Evolutionary conservation across 140 eudicot genomes (phyloP).

Genomic region (Stevia rebaudiana): DNA sequence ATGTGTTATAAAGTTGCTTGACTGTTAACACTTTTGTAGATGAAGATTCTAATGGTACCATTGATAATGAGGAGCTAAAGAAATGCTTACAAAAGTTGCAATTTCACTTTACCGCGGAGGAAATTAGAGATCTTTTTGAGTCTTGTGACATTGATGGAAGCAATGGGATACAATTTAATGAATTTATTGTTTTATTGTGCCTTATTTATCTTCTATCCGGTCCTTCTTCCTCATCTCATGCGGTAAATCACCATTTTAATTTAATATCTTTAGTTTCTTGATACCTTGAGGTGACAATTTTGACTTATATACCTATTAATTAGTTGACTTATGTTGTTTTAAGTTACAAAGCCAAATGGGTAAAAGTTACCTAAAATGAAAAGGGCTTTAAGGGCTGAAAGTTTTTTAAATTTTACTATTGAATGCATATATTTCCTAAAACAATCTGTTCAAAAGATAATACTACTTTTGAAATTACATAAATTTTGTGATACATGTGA

Average conservation of each 20-base stretch:
- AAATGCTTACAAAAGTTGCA: constrained; percentile 55
- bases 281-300: not conserved
- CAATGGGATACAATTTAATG: constrained; percentile 59
- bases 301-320: not conserved
- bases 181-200: constrained; percentile 66
- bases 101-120: constrained; percentile 43
- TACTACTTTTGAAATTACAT: not conserved
- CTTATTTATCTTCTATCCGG: constrained; percentile 51
- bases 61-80: constrained; percentile 60
- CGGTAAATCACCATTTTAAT: constrained; percentile 5
- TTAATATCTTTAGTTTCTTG: constrained; percentile 3
- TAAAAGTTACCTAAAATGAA: not conserved
- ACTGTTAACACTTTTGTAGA: constrained; percentile 29
- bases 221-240: constrained; percentile 40
- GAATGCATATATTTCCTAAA: not conserved
- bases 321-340: not conserved
- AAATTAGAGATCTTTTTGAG: constrained; percentile 52
- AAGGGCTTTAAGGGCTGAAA: not conserved
- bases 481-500: not conserved
- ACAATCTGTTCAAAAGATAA: not conserved
- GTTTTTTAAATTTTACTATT: not conserved
- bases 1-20: constrained; percentile 7
- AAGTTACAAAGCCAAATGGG: not conserved
- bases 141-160: constrained; percentile 60
- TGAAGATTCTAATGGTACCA: constrained; percentile 58